These are phyloP conservation scores for Aspergillus indologenus DNA, from an alignment of 495 filamentous ascomycete species.

Conservation along the genomic window DNA sequence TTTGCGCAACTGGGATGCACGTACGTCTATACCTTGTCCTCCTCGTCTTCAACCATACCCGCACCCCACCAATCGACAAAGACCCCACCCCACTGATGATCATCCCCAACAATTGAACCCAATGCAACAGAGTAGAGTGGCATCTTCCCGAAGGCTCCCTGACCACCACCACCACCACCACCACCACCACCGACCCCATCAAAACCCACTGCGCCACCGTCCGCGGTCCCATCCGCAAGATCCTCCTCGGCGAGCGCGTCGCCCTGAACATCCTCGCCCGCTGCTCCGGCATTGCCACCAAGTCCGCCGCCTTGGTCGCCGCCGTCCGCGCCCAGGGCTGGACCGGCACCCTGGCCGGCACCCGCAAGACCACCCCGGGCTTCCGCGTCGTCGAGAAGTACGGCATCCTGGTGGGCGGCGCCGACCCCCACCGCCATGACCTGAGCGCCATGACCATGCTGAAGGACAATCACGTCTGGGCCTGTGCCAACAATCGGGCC, in stretches of 20 bases:
- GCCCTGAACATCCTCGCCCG: constrained; percentile 88
- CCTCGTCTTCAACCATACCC: not conserved
- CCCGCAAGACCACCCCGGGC: constrained; percentile 93
- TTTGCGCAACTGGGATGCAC: constrained; percentile 86
- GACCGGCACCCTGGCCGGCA: constrained; percentile 83
- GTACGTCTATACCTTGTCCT: constrained; percentile 33
- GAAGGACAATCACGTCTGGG: constrained; percentile 98
- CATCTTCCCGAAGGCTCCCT: constrained; percentile 70
- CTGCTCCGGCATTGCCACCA: constrained; percentile 88
- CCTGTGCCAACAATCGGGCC: constrained; percentile 54
- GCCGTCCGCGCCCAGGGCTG: constrained; percentile 65
- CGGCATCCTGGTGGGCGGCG: constrained; percentile 89
- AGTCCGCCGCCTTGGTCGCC: constrained; percentile 48
- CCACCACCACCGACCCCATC: constrained; percentile 20
- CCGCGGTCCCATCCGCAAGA: constrained; percentile 74
- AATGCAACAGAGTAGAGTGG: constrained; percentile 68
- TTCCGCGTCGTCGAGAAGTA: constrained; percentile 98
- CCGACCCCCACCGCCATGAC: constrained; percentile 88
- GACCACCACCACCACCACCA: constrained; percentile 45
- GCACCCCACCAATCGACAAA: not conserved
- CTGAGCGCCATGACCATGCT: constrained; percentile 95
- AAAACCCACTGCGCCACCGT: constrained; percentile 69
- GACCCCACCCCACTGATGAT: not conserved
- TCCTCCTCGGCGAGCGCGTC: constrained; percentile 89
- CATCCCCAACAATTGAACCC: not conserved